Evolutionary conservation across 2,329 filamentous ascomycete species (phyloP).

Genomic region (Stagonosporopsis tanaceti): DNA sequence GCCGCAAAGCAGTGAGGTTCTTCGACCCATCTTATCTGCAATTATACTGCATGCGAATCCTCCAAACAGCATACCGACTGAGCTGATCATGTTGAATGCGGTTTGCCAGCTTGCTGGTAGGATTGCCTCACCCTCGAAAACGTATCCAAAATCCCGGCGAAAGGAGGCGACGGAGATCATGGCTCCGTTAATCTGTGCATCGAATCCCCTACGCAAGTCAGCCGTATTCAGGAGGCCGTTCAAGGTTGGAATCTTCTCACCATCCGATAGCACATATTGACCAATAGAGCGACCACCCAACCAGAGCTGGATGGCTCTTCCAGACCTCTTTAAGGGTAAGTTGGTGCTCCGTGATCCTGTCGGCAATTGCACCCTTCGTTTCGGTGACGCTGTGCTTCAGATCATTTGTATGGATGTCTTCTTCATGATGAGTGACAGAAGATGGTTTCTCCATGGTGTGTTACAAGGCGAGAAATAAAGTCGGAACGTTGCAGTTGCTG

Average conservation of each 20-base stretch:
- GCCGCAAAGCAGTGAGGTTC: conserved; percentile 19
- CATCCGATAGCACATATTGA: conserved; percentile 26
- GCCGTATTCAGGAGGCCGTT: neutral
- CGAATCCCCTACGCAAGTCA: conserved; percentile 54
- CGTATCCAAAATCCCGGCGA: conserved; percentile 62
- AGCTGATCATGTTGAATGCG: conserved; percentile 58
- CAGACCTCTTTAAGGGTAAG: conserved; percentile 18
- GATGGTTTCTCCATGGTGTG: neutral
- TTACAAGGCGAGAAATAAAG: neutral
- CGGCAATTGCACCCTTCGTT: conserved; percentile 5
- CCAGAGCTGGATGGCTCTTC: conserved; percentile 15
- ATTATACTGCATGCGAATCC: conserved; percentile 52
- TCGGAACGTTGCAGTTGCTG: neutral
- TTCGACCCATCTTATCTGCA: conserved; percentile 46
- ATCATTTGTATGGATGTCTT: neutral
- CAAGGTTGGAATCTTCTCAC: conserved; percentile 3
- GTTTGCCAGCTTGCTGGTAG: conserved; percentile 51
- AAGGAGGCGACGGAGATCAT: conserved; percentile 66
- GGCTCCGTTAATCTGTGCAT: conserved; percentile 69
- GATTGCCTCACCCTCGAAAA: conserved; percentile 32
- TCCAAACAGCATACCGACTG: conserved; percentile 65
- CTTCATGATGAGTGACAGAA: neutral
- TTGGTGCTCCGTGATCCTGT: conserved; percentile 15
- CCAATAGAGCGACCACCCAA: conserved; percentile 25
- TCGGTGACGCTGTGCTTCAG: conserved; percentile 4